Evolutionary conservation across 805 yeast genomes (phyloP).

Genomic region (Kockiozyma suomiensis): DNA sequence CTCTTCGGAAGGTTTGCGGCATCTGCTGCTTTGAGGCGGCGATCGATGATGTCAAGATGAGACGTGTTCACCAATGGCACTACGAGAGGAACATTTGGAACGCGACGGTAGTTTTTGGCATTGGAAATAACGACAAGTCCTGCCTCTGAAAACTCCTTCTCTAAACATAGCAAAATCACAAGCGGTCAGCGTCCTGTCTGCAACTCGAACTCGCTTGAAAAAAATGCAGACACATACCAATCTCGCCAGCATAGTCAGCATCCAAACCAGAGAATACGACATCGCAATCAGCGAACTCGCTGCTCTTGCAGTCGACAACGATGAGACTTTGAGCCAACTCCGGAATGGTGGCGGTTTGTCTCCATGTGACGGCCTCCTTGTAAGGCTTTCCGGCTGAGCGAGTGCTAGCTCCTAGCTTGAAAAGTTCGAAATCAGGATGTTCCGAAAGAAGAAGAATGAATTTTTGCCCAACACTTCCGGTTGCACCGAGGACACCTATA

Average conservation of each 20-base stretch:
- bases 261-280: conserved; percentile 94
- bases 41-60: conserved; percentile 74
- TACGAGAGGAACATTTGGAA: conserved; percentile 80
- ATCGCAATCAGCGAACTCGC: conserved; percentile 83
- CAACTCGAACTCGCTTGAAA: not conserved
- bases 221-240: conserved; percentile 40
- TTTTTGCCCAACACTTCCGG: conserved; percentile 97
- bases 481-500: conserved; percentile 91
- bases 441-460: conserved; percentile 80
- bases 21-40: conserved; percentile 51
- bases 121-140: conserved; percentile 89
- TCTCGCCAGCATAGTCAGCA: conserved; percentile 88
- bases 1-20: conserved; percentile 53
- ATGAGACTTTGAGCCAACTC: conserved; percentile 59
- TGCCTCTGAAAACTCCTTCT: conserved; percentile 75
- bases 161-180: conserved; percentile 43
- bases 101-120: conserved; percentile 95
- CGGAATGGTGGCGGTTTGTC: conserved; percentile 85
- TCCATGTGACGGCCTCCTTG: conserved; percentile 87
- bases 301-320: conserved; percentile 78
- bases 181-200: too few relatives aligned
- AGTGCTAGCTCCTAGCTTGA: conserved; percentile 86
- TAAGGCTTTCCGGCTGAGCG: conserved; percentile 92
- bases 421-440: conserved; percentile 87
- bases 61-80: conserved; percentile 96